Evolutionary conservation across 768 basidiomycete genomes (phyloP).

Genomic region (Melanogaster broomeanus): DNA sequence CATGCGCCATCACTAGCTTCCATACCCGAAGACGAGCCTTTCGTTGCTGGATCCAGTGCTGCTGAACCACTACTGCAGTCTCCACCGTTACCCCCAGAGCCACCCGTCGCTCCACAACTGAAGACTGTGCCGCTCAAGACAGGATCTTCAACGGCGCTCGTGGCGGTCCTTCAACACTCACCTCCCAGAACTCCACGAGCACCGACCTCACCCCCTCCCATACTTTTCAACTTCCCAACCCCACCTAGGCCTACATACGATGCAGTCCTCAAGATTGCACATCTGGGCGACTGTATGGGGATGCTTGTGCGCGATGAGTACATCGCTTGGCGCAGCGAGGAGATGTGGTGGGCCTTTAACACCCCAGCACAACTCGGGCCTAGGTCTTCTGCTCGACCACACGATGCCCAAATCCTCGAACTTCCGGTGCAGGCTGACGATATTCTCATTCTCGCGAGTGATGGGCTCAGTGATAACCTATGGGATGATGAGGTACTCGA

Average conservation of each 20-base stretch:
- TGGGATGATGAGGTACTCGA: conserved; percentile 90
- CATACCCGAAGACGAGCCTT: conserved; percentile 23
- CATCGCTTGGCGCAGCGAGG: conserved; percentile 84
- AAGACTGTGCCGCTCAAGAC: conserved; percentile 45
- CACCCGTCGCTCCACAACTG: conserved; percentile 15
- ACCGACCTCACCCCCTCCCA: conserved; percentile 19
- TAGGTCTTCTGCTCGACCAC: conserved; percentile 58
- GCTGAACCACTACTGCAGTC: neutral
- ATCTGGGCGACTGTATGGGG: conserved; percentile 86
- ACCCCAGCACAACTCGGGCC: conserved; percentile 68
- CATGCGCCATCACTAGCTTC: conserved; percentile 15
- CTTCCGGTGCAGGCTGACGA: conserved; percentile 72
- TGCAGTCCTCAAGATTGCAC: conserved; percentile 77
- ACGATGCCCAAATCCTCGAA: conserved; percentile 68
- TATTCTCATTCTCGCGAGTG: conserved; percentile 78
- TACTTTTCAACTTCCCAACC: conserved; percentile 15
- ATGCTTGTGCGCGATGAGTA: conserved; percentile 80
- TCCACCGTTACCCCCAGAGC: conserved; percentile 13
- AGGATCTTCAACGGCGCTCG: conserved; percentile 69
- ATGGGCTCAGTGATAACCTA: conserved; percentile 83
- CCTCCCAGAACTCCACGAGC: conserved; percentile 14
- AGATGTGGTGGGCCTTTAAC: conserved; percentile 91
- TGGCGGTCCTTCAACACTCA: conserved; percentile 59
- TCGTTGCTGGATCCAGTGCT: neutral
- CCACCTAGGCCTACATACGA: conserved; percentile 42